These are phyloP conservation scores for Tothia fuscella DNA, from an alignment of 2,329 filamentous ascomycete genomes.

Conservation along the genomic window DNA sequence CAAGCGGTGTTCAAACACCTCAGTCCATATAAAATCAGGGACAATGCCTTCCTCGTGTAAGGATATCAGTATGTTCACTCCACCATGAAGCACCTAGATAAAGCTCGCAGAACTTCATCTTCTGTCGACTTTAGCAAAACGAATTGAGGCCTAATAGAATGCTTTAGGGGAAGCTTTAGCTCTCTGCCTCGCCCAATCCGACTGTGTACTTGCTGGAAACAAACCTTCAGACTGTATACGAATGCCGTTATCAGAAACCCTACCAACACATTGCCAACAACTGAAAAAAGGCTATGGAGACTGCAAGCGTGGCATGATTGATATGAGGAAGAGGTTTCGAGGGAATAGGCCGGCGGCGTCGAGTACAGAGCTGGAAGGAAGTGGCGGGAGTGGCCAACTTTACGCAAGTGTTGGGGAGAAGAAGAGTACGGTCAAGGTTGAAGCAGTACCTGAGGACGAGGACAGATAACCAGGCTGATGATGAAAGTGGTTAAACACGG, in stretches of 20 bases:
- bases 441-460: no score
- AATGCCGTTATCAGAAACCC: constrained; percentile 63
- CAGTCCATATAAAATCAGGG: no score
- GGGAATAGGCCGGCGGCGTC: constrained; percentile 70
- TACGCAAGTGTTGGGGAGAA: constrained; percentile 6
- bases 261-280: constrained; percentile 83
- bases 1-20: no score
- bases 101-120: not conserved
- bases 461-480: no score
- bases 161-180: constrained; percentile 74
- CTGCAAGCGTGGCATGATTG: constrained; percentile 91
- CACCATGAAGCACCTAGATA: not conserved
- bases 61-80: constrained; percentile 61
- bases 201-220: constrained; percentile 68
- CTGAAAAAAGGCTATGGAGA: constrained; percentile 86
- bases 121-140: not conserved
- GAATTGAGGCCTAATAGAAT: not conserved
- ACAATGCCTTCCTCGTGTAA: constrained; percentile 89
- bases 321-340: constrained; percentile 97
- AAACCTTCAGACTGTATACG: constrained; percentile 42
- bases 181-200: constrained; percentile 87
- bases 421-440: not conserved
- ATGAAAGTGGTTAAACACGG: no score
- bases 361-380: not conserved
- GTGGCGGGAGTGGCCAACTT: not conserved